phyloP scores from a whole-genome alignment of 768 basidiomycete species.

The Leucosporidium creatinivorum region DNA sequence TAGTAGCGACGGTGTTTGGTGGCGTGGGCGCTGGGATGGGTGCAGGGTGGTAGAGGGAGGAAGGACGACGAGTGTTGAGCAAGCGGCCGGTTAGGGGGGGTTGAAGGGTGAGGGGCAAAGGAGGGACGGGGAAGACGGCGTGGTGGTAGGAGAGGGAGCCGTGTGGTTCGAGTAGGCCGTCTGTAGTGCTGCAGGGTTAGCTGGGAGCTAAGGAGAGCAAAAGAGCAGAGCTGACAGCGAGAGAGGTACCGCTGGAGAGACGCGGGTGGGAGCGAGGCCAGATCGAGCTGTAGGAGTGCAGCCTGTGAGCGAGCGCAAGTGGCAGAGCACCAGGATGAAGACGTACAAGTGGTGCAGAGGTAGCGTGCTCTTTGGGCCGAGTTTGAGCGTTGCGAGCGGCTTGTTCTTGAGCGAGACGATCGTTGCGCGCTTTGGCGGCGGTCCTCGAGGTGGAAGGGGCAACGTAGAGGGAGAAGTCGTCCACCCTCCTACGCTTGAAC shows the following conservation, averaged over 20 bases:
- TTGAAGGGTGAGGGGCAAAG: constrained; percentile 19
- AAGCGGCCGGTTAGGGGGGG: constrained; percentile 21
- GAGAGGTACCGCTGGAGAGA: constrained; percentile 29
- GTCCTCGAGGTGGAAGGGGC: not conserved
- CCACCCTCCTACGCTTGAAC: not conserved
- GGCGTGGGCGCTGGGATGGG: not conserved
- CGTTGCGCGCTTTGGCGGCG: not conserved
- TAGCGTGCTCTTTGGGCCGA: too few species aligned
- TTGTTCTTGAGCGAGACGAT: too few species aligned
- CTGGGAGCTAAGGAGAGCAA: too few species aligned
- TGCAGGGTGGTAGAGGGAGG: not conserved
- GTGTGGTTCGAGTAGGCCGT: constrained; percentile 23
- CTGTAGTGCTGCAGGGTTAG: not conserved
- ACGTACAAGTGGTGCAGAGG: not conserved
- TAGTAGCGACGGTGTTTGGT: not conserved
- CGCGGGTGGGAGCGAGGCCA: constrained; percentile 10
- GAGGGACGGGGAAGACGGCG: constrained; percentile 31
- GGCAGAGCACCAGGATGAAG: not conserved
- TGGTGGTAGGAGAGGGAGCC: constrained; percentile 31
- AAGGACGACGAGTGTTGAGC: not conserved
- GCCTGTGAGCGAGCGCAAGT: not conserved
- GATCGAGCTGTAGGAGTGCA: not conserved
- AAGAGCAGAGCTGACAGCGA: constrained; percentile 14
- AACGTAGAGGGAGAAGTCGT: constrained; percentile 1
- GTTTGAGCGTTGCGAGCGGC: too few species aligned